Evolutionary conservation across 208 protist genomes (phyloP).

Genomic region (Endotrypanum monterogeii): DNA sequence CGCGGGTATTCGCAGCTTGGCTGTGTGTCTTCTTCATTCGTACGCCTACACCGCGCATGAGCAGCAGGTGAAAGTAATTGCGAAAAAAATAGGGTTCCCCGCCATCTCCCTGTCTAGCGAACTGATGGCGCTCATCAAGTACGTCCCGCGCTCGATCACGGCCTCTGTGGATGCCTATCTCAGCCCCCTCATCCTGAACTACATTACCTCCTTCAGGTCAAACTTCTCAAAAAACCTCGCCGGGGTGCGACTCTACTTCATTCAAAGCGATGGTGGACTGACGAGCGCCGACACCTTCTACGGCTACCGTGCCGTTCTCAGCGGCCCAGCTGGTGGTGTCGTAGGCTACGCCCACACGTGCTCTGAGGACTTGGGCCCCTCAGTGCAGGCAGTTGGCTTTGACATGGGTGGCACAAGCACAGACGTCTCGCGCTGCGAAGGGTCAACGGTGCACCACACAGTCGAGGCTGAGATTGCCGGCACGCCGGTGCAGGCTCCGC

Average conservation of each 20-base stretch:
- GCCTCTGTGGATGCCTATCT: constrained; percentile 96
- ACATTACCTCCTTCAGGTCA: constrained; percentile 72
- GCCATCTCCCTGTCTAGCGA: constrained; percentile 92
- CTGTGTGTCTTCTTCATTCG: constrained; percentile 94
- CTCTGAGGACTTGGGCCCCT: constrained; percentile 37
- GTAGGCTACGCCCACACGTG: constrained; percentile 92
- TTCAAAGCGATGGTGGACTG: constrained; percentile 94
- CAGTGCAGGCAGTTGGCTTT: constrained; percentile 84
- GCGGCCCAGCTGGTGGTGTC: constrained; percentile 94
- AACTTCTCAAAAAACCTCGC: constrained; percentile 51
- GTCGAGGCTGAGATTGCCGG: constrained; percentile 91
- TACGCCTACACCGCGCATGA: constrained; percentile 93
- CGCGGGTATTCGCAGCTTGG: constrained; percentile 81
- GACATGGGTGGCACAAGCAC: constrained; percentile 97
- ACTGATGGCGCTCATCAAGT: constrained; percentile 94
- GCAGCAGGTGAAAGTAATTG: constrained; percentile 70
- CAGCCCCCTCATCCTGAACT: constrained; percentile 90
- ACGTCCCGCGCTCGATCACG: constrained; percentile 92
- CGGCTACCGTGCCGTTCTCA: constrained; percentile 93
- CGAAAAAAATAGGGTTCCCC: constrained; percentile 87
- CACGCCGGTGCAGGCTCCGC: constrained; percentile 90
- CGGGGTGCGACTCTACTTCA: constrained; percentile 81
- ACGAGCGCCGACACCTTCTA: constrained; percentile 87
- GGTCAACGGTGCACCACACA: constrained; percentile 79
- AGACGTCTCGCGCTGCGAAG: constrained; percentile 91